Evolutionary conservation across 148 eudicot genomes (phyloP).

Genomic region (Nepenthes mirabilis): DNA sequence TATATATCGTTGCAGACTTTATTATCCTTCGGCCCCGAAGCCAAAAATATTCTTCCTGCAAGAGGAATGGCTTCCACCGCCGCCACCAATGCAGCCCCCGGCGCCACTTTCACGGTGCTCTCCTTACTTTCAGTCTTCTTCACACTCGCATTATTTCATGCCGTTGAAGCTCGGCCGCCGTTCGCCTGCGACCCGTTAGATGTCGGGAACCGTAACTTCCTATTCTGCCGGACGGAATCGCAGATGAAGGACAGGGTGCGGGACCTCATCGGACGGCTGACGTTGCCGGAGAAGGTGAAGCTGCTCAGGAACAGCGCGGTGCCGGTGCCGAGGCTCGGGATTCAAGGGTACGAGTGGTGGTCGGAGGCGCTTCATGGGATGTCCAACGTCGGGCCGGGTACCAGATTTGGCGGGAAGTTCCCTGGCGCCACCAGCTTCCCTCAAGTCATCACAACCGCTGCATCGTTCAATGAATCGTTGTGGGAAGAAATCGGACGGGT

Average conservation of each 20-base stretch:
- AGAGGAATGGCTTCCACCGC: background rate
- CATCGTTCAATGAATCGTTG: conserved; percentile 69
- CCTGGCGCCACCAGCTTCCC: conserved; percentile 93
- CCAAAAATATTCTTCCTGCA: too few species aligned
- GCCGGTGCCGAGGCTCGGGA: conserved; percentile 70
- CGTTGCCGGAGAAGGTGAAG: conserved; percentile 63
- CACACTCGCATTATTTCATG: too few species aligned
- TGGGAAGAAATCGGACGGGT: conserved; percentile 96
- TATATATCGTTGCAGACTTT: too few species aligned
- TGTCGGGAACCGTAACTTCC: conserved; percentile 15
- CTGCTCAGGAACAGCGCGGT: conserved; percentile 56
- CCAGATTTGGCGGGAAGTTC: conserved; percentile 65
- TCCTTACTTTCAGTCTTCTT: background rate
- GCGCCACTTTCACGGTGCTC: too few species aligned
- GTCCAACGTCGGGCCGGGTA: conserved; percentile 86
- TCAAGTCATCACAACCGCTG: conserved; percentile 79
- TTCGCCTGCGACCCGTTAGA: conserved; percentile 66
- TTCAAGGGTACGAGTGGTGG: conserved; percentile 87
- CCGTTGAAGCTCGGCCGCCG: too few species aligned
- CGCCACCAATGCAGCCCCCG: too few species aligned
- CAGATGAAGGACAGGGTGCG: conserved; percentile 31
- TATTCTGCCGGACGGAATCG: conserved; percentile 35
- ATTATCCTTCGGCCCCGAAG: too few species aligned
- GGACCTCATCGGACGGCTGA: conserved; percentile 62
- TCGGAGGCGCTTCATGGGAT: conserved; percentile 96